Percentiles rank a stretch among this genome's conserved stretches.
Conservation (phyloP, 306 rosid genomes). For the Comarum palustre region DNA sequence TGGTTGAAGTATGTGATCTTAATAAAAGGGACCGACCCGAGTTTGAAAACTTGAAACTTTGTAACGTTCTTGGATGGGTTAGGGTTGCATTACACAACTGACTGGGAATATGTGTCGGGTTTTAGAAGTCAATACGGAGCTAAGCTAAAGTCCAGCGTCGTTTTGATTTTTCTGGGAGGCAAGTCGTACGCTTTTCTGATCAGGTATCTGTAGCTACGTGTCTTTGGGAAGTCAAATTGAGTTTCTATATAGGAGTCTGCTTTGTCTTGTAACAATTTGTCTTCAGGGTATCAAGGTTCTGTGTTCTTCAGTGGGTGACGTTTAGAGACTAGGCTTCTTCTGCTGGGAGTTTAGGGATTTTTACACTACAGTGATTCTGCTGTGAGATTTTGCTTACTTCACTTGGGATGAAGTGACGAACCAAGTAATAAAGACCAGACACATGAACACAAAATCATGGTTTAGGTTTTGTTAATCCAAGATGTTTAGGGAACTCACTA, state of each 20-base stretch:
- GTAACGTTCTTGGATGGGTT: conserved; percentile 24
- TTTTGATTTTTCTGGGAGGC: not conserved
- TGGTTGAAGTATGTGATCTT: not conserved
- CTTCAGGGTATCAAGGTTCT: not conserved
- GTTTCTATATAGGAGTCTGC: not conserved
- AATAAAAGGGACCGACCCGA: not conserved
- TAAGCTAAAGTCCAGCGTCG: not conserved
- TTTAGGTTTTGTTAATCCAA: not conserved
- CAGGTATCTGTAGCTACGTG: not conserved
- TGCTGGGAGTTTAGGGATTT: not conserved
- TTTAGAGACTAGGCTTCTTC: conserved; percentile 2
- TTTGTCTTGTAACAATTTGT: not conserved
- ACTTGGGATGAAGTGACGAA: not conserved
- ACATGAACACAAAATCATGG: not conserved
- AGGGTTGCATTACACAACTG: not conserved
- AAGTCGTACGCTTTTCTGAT: conserved; percentile 13
- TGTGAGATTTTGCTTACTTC: conserved; percentile 4
- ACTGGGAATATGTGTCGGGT: conserved; percentile 86
- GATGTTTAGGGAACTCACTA: not conserved
- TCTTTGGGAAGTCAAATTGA: conserved; percentile 37
- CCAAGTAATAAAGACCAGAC: not conserved
- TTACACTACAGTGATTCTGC: not conserved
- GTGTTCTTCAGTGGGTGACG: conserved; percentile 6
- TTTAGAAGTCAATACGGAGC: conserved; percentile 58
- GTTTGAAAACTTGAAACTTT: conserved; percentile 41